Base-by-base conservation (phyloP, 306 rosid genomes). In the Casuarina equisetifolia region DNA sequence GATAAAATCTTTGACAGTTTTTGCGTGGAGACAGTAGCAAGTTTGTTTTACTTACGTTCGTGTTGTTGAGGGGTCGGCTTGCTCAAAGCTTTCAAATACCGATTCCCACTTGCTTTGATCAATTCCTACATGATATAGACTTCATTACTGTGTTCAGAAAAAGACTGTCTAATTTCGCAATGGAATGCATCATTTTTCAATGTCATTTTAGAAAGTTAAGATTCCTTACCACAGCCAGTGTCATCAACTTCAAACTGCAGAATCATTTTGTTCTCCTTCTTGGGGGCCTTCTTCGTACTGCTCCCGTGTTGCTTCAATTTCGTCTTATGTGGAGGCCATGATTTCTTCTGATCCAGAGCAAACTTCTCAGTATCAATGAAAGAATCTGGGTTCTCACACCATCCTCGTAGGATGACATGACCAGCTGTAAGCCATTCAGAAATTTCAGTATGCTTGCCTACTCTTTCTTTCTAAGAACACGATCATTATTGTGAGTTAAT, bases 1-100 rank as follows among this genome's bases (percentile, higher is more conserved):
- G 74, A 54, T 57, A 62, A 53, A 80, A 17, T 25, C n/a, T 53
- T 1, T 84, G 10, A 16, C 36, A 52, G 62, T 61, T 49, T 51
- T 11, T 59, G 13, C 69, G 19, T 73, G 43, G 46, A 73, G 36
- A 13, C 2, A 51, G 54, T 35, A 40, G 45, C 50, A 70, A 42
- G 74, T 64, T 66, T 73, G 32, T 82, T 68, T 73, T 79, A 79
- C 97, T 88, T 75, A 96, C 99, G 97, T 85, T 84, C 99, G 78
- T 53, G 98, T 96, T 48, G 99, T 96, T 48, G 99, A 91, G 81
- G 98, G 99, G 87, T 96, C 99, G 42, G 97, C 99, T 84, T 96
- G 99, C 88, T 96, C 99, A 78, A 96, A 96, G 89, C 99, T 96
- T 86, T 96, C 99, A 70, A 96, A 96, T 73, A 96, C 99, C 19